A percentile compares a stretch with the other conserved stretches of the same genome.
phyloP scores from a whole-genome alignment of 176 grass and related monocot species.

The Saccharum spontaneum region DNA sequence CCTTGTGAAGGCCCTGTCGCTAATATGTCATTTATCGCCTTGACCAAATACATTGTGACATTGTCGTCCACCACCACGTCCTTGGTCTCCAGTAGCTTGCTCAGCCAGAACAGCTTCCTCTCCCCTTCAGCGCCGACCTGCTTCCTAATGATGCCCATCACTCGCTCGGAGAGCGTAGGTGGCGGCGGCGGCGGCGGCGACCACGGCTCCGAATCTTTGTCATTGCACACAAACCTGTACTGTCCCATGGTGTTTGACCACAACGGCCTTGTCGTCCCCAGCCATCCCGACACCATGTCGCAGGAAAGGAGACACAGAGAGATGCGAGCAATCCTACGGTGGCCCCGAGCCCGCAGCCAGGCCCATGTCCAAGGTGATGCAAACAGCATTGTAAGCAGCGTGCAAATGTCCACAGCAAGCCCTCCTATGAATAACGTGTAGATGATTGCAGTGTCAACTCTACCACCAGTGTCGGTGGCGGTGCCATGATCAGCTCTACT shows the following conservation, averaged over 20 bases:
- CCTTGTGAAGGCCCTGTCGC: no score
- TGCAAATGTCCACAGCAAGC: not conserved
- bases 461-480: not conserved
- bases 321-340: no score
- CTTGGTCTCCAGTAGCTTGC: not conserved
- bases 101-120: not conserved
- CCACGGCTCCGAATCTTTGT: no score
- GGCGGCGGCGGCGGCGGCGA: no score
- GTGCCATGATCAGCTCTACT: no score
- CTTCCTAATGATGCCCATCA: not conserved
- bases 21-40: not conserved
- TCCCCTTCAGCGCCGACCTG: no score
- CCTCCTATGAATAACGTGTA: not conserved
- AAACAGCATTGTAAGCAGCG: not conserved
- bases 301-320: no score
- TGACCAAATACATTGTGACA: not conserved
- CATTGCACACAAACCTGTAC: not conserved
- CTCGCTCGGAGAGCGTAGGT: not conserved
- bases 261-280: no score
- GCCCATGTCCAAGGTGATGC: not conserved
- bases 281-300: no score
- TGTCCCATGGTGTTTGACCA: not conserved
- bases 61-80: not conserved
- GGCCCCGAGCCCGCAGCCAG: no score
- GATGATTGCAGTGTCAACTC: no score